phyloP scores from a whole-genome alignment of 768 basidiomycete genomes.

The Roridomyces roridus region DNA sequence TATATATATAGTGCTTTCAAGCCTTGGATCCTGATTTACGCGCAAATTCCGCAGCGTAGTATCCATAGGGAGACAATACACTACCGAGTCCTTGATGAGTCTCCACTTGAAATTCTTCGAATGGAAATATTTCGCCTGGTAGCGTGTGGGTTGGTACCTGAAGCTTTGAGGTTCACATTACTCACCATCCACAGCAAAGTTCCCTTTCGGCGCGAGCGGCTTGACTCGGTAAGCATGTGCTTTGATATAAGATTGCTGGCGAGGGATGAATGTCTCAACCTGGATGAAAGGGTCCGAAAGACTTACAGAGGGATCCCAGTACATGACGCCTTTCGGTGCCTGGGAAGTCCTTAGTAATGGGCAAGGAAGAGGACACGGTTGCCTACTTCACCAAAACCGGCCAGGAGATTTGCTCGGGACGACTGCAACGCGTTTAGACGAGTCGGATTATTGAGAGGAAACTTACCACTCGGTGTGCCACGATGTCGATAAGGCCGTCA shows the following conservation, averaged over 20 bases:
- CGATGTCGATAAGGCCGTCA: slow-evolving; percentile 80
- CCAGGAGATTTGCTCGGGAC: slow-evolving; percentile 56
- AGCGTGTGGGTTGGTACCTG: too few relatives aligned
- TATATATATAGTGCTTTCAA: neutral
- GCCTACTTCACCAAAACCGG: slow-evolving; percentile 60
- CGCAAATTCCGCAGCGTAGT: slow-evolving; percentile 63
- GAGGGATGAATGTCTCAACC: slow-evolving; percentile 8
- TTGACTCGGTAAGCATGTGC: slow-evolving; percentile 76
- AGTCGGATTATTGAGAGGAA: neutral
- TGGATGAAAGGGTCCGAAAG: slow-evolving; percentile 2
- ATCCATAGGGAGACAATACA: slow-evolving; percentile 66
- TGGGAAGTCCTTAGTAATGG: too few relatives aligned
- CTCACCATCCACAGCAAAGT: slow-evolving; percentile 78
- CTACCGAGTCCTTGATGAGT: slow-evolving; percentile 72
- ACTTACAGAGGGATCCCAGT: slow-evolving; percentile 66
- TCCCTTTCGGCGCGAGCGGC: slow-evolving; percentile 58
- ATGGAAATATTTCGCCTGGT: slow-evolving; percentile 78
- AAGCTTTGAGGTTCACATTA: too few relatives aligned
- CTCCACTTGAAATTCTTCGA: slow-evolving; percentile 79
- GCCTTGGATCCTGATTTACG: slow-evolving; percentile 25
- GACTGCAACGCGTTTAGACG: slow-evolving; percentile 38
- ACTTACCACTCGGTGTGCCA: slow-evolving; percentile 66
- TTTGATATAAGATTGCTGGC: slow-evolving; percentile 74
- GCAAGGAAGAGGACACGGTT: too few relatives aligned
- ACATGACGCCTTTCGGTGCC: slow-evolving; percentile 58